These are phyloP conservation scores for Dendrobium chrysotoxum DNA, from an alignment of 106 monocot genomes.

Conservation along the genomic window DNA sequence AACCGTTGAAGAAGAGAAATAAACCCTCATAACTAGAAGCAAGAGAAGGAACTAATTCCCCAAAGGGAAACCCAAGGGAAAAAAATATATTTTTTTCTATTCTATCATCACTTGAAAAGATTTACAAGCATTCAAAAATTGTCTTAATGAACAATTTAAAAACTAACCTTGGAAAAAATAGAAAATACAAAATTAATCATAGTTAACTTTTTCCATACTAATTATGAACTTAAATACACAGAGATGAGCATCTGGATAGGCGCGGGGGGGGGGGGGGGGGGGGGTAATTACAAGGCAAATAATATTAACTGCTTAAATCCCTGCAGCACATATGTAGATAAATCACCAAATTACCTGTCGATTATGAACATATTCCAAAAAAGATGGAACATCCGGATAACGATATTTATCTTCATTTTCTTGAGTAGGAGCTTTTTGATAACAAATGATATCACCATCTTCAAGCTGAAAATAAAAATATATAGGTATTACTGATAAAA, in stretches of 20 bases:
- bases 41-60: no score
- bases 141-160: background rate
- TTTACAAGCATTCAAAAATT: no score
- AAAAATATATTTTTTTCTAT: no score
- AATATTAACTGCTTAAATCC: background rate
- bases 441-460: constrained; percentile 98
- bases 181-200: background rate
- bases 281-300: background rate
- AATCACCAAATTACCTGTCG: constrained; percentile 56
- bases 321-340: background rate
- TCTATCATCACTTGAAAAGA: no score
- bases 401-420: constrained; percentile 55
- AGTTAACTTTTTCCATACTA: background rate
- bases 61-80: no score
- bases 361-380: constrained; percentile 91
- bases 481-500: background rate
- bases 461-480: constrained; percentile 53
- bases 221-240: background rate
- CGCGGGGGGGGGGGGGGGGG: background rate
- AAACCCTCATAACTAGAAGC: no score
- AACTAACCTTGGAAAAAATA: background rate
- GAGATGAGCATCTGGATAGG: no score
- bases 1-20: no score
- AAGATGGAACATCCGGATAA: constrained; percentile 87
- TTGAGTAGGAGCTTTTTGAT: constrained; percentile 55